These are phyloP conservation scores for Metschnikowia peoriensis DNA, from an alignment of 805 yeast genomes.

Conservation along the genomic window DNA sequence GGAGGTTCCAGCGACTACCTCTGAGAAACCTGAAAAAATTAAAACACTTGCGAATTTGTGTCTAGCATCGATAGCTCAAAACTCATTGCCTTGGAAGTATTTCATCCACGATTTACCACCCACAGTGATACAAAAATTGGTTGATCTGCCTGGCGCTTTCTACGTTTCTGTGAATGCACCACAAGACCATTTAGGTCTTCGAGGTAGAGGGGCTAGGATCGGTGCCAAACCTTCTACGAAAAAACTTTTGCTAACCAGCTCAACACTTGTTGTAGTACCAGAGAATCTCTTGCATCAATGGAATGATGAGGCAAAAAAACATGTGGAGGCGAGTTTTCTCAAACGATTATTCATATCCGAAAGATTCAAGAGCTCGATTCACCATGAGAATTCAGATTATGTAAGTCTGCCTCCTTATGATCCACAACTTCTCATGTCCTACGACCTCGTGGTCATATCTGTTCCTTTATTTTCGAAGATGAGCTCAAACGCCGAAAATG, in stretches of 20 bases:
- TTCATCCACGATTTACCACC: constrained; percentile 45
- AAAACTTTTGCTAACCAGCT: constrained; percentile 43
- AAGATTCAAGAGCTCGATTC: constrained; percentile 26
- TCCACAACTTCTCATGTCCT: constrained; percentile 35
- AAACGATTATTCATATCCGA: constrained; percentile 31
- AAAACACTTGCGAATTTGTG: constrained; percentile 39
- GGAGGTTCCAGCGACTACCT: constrained; percentile 3
- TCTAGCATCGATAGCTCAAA: constrained; percentile 38
- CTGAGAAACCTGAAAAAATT: neutral
- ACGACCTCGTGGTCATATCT: constrained; percentile 55
- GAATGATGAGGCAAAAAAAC: constrained; percentile 58
- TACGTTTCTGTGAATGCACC: constrained; percentile 23
- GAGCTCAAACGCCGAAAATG: constrained; percentile 25
- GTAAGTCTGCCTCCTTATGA: constrained; percentile 21
- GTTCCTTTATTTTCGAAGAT: constrained; percentile 41
- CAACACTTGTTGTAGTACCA: constrained; percentile 63
- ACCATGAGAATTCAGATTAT: constrained; percentile 17
- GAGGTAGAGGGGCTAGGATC: constrained; percentile 10
- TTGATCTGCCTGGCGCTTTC: constrained; percentile 45
- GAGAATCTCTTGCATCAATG: constrained; percentile 68
- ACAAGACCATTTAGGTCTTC: constrained; percentile 18
- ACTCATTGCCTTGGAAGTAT: constrained; percentile 59
- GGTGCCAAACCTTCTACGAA: constrained; percentile 9
- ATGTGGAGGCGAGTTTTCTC: constrained; percentile 41
- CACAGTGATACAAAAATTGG: constrained; percentile 36